These are phyloP conservation scores for Trypanosoma melophagium DNA, from an alignment of 208 protist species.

Conservation along the genomic window DNA sequence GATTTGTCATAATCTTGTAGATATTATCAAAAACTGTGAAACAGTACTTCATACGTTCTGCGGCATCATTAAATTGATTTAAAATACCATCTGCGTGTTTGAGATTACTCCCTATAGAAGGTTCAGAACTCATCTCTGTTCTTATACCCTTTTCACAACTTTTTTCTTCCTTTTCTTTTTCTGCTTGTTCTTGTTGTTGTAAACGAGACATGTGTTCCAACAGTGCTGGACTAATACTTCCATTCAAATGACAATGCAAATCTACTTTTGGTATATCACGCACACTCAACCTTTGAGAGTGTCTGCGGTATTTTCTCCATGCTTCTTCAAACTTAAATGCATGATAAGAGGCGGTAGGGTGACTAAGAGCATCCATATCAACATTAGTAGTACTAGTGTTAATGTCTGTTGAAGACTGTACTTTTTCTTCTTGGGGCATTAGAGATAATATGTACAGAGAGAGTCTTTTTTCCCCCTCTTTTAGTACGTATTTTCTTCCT, in stretches of 20 bases:
- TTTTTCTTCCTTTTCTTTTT: not conserved
- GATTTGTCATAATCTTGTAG: conserved; percentile 73
- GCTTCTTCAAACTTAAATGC: conserved; percentile 6
- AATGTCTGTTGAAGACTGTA: too few relatives aligned
- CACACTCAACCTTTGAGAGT: not conserved
- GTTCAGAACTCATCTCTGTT: not conserved
- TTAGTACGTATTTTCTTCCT: too few relatives aligned
- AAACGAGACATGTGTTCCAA: conserved; percentile 53
- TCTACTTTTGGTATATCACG: conserved; percentile 59
- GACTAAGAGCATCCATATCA: not conserved
- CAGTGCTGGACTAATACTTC: conserved; percentile 59
- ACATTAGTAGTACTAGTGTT: too few relatives aligned
- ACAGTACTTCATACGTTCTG: conserved; percentile 72
- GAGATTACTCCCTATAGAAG: not conserved
- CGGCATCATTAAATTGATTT: conserved; percentile 6
- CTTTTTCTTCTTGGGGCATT: too few relatives aligned
- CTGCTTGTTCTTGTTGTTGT: conserved; percentile 7
- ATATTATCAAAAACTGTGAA: conserved; percentile 82
- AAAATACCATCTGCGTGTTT: not conserved
- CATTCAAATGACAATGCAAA: conserved; percentile 78
- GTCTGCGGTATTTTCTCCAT: not conserved
- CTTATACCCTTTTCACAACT: not conserved
- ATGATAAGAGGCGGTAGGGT: conserved; percentile 13
- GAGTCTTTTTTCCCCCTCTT: too few relatives aligned
- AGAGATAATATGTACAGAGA: too few relatives aligned